These are phyloP conservation scores for Cymodocea nodosa DNA, from an alignment of 116 monocot species.

Conservation along the genomic window DNA sequence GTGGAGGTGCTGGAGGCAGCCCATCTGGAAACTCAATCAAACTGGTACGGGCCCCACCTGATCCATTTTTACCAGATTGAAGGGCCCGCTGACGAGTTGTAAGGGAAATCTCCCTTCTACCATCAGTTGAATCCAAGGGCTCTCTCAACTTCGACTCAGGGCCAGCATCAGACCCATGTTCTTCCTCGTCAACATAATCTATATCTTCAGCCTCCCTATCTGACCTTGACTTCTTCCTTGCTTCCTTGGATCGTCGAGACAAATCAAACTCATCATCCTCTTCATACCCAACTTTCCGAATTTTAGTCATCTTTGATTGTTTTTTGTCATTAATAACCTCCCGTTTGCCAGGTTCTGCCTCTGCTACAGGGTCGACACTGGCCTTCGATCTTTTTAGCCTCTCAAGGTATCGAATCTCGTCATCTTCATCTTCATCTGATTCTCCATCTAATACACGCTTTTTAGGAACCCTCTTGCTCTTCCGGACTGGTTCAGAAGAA, in stretches of 20 bases:
- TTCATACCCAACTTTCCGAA: conserved; percentile 17
- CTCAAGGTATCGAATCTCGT: conserved; percentile 38
- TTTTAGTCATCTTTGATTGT: conserved; percentile 11
- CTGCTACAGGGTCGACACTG: conserved; percentile 6
- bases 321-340: conserved; percentile 15
- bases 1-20: conserved; percentile 59
- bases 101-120: conserved; percentile 41
- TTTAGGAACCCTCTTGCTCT: conserved; percentile 74
- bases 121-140: conserved; percentile 18
- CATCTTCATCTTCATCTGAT: conserved; percentile 44
- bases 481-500: conserved; percentile 40
- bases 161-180: conserved; percentile 35
- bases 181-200: conserved; percentile 36
- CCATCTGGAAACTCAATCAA: conserved; percentile 88
- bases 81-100: conserved; percentile 81
- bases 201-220: conserved; percentile 27
- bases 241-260: conserved; percentile 12
- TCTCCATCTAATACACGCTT: conserved; percentile 37
- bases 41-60: conserved; percentile 22
- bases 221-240: conserved; percentile 22
- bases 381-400: conserved; percentile 32
- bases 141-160: conserved; percentile 25
- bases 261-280: conserved; percentile 35
- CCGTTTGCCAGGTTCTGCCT: conserved; percentile 17
- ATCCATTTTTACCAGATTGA: conserved; percentile 40